Base-by-base conservation (phyloP, 768 basidiomycete species). In the Collybia mongolica region DNA sequence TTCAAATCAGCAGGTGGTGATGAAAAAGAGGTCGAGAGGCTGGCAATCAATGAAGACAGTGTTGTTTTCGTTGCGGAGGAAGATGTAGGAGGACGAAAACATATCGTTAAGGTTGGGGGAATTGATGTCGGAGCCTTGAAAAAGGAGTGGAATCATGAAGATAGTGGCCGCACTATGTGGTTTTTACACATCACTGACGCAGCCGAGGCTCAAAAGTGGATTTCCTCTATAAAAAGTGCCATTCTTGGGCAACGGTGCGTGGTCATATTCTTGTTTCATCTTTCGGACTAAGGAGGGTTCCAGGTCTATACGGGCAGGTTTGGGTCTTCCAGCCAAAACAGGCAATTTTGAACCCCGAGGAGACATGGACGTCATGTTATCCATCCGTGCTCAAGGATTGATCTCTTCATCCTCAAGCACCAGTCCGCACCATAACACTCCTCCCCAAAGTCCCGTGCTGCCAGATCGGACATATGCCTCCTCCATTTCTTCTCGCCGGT, bases 321-420 rank as follows among this genome's bases (percentile, higher is more conserved):
- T 90, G 11, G 78, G 80, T 28, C 66, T 73, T 19, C 67, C 80
- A 22, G 61, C 74, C 0, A 68, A 68, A 36, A 67, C 68, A 18
- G 69, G 73, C 18, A 72, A 70, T 14, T 69, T 77, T 22, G 89
- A 89, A 53, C 88, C 87, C 18, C 75, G 83, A 40, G 89, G 89
- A 5, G 89, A 91, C 60, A 80, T 91, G 72, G 89, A 91, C 61
- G 89, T 90, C 41, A 87, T 90, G 80, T 74, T 91, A 29, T 85
- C 86, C 24, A 88, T 91, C 75, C 83, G 84, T 42, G 74, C 81
- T 26, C 86, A 88, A 57, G 82, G 79, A n/a, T 66, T 83, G 46
- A 70, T 74, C 54, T 70, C 72, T 23, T 72, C 72, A 22, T 65
- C 66, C 46, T 64, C 63, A 17, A 47, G 59, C 19, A 39, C 52